Evolutionary conservation across 345 rosid species (phyloP), one percentile per base, ranked within the genome.

Genomic region (Murraya paniculata): DNA sequence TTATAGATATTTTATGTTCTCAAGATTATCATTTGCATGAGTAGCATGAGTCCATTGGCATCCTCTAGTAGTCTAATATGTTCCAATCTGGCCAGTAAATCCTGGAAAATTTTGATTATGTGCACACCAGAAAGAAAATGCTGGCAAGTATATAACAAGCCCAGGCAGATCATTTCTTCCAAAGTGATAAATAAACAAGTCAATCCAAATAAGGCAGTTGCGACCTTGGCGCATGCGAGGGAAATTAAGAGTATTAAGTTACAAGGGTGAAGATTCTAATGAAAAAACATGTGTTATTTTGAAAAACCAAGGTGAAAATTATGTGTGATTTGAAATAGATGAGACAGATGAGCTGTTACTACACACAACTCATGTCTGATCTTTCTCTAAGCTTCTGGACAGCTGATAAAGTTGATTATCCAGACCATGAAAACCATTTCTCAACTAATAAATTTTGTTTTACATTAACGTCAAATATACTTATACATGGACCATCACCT

Each of bases 361-460:
- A 48, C 64, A 76, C 38, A 69, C 30, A 70, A 13, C 36, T 6
- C 27, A 56, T 64, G 9, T 25, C 22, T 28, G 48, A 79, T 56
- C 13, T 35, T 25, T 55, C 38, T 48, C 3, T 10, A 64, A 25
- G 74, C 58, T 13, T 45, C 50, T 9, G 18, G 18, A 45, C 18
- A 45, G 50, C 50, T 45, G 50, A 45, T 45, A 73, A 27, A 13
- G 72, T 22, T 69, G 57, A 64, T 77, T 77, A 66, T 78, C 68
- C 2, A 18, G 53, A 85, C 81, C 81, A 66, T 81, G 90, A 88
- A 86, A 88, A 65, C 81, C 35, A 86, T 72, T 66, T 83, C 78
- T 68, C 87, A 84, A 82, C 93, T 65, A 70, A 59, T 80, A 73
- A 68, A 60, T 36, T 45, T 67, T 65, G 73, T 59, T 62, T 36